Percentiles rank a stretch among this genome's conserved stretches.
Evolutionary conservation across 2,329 filamentous ascomycete genomes (phyloP).

Genomic region (Fusarium foetens): DNA sequence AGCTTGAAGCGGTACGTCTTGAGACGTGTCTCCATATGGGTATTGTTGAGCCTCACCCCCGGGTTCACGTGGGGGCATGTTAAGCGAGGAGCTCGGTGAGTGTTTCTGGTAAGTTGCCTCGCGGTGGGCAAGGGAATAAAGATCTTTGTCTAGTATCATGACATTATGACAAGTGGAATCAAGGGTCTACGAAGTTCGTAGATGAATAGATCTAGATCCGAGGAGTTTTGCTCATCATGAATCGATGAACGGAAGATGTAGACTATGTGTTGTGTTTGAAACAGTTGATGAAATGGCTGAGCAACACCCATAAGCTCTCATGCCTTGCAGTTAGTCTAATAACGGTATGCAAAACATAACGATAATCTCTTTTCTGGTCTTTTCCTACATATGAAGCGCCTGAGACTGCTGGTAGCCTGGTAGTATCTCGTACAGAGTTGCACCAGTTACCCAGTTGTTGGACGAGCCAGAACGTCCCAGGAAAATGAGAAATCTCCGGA

Average conservation of each 20-base stretch:
- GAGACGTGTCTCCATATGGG: not conserved
- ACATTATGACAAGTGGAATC: slow-evolving; percentile 10
- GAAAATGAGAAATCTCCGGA: not conserved
- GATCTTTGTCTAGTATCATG: slow-evolving; percentile 6
- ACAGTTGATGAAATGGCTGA: not conserved
- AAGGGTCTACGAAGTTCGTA: not conserved
- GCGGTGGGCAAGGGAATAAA: slow-evolving; percentile 1
- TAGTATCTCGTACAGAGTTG: not conserved
- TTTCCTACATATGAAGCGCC: not conserved
- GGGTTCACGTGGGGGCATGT: slow-evolving; percentile 14
- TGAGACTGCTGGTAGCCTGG: not conserved
- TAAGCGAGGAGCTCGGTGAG: slow-evolving; percentile 31
- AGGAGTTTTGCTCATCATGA: not conserved
- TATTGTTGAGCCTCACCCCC: slow-evolving; percentile 25
- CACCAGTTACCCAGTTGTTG: not conserved
- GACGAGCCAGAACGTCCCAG: not conserved
- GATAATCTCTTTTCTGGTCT: not conserved
- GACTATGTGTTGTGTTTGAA: not conserved
- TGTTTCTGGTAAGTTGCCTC: slow-evolving; percentile 26
- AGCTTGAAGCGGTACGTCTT: not conserved
- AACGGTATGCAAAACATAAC: not conserved
- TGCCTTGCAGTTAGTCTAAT: not conserved
- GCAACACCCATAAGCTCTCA: not conserved
- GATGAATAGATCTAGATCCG: not conserved
- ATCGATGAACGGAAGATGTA: not conserved